Conservation (phyloP, 148 eudicot genomes). For the Rhododendron ovatum region DNA sequence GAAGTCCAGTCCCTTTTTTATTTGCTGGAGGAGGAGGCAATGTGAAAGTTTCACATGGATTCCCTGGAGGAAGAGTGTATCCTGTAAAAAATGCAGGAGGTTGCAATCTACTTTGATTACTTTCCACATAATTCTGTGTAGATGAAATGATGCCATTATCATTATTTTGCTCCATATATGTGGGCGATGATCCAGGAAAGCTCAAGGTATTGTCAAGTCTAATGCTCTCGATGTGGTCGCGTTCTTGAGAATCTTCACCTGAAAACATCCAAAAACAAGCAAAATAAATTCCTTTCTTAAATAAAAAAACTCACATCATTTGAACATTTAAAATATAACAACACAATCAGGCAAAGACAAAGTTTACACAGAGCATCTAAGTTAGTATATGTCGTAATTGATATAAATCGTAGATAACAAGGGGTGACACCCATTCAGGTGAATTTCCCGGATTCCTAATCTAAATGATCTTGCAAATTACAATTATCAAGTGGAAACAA, state of each 20-base stretch:
- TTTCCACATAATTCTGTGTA: not conserved
- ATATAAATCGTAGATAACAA: not conserved
- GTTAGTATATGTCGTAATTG: not conserved
- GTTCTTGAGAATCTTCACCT: slow-evolving; percentile 62
- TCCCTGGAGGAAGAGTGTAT: slow-evolving; percentile 87
- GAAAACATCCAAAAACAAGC: slow-evolving; percentile 11
- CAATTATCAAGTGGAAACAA: not conserved
- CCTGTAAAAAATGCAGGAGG: slow-evolving; percentile 61
- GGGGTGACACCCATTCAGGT: not conserved
- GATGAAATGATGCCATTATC: not conserved
- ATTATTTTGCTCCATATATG: slow-evolving; percentile 9
- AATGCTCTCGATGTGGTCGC: slow-evolving; percentile 27
- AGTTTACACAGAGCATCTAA: not conserved
- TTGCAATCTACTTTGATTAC: slow-evolving; percentile 9
- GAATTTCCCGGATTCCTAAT: not conserved
- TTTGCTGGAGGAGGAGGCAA: slow-evolving; percentile 97
- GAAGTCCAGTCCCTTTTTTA: slow-evolving; percentile 82
- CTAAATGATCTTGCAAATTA: not conserved
- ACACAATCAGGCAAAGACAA: not conserved
- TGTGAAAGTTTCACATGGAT: slow-evolving; percentile 83
- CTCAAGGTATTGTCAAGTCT: slow-evolving; percentile 27
- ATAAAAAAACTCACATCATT: not conserved
- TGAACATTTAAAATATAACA: not conserved
- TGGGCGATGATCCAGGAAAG: slow-evolving; percentile 12
- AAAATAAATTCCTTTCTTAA: slow-evolving; percentile 4